Evolutionary conservation across 1,139 yeast species (phyloP), one percentile per base, ranked within the genome.

Genomic region (Suhomyces bokatorum): DNA sequence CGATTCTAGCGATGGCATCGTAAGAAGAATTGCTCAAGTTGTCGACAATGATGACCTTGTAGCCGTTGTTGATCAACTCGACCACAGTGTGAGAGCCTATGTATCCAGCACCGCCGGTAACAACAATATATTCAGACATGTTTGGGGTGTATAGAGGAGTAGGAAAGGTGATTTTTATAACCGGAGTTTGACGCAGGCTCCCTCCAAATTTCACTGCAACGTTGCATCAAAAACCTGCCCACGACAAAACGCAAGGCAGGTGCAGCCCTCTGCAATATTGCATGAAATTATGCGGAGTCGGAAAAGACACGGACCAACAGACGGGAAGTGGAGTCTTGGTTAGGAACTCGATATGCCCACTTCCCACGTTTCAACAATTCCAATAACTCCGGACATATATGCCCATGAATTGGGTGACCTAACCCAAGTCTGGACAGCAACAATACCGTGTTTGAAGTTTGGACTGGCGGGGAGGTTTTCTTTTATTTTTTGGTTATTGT

Each of bases 71-170:
- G 46, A 85, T 62, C 45, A 87, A 73, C 54, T 83, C 86, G 32
- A 85, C 78, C 7, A 82, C 85, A 2, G 93, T 84, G 60, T 87
- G 95, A 14, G 93, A 84, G 24, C 95, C 95, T 58, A 87, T 86
- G 65, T 87, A 87, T 28, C 96, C 95, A 29, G 95, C 89, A 44
- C 95, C 95, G 38, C 95, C 95, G 28, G 95, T 85, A 30, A 87
- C 91, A 47, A 87, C 71, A 46, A 86, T 83, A 60, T 73, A 75
- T 14, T 50, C 44, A 8, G 47, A 34, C 48, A 45, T 47, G 4
- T 13, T 34, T 22, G 36, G 29, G 20, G 24, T 20, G 11, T 4
- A 11, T 20, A n/a, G 28, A n/a, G 12, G 12, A 14, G n/a, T 6
- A 24, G 27, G 12, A 15, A n/a, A 4, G 24, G 24, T 20, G 24